These are phyloP conservation scores for Fusarium nygamai DNA, from an alignment of 2,329 filamentous ascomycete genomes.

Conservation along the genomic window DNA sequence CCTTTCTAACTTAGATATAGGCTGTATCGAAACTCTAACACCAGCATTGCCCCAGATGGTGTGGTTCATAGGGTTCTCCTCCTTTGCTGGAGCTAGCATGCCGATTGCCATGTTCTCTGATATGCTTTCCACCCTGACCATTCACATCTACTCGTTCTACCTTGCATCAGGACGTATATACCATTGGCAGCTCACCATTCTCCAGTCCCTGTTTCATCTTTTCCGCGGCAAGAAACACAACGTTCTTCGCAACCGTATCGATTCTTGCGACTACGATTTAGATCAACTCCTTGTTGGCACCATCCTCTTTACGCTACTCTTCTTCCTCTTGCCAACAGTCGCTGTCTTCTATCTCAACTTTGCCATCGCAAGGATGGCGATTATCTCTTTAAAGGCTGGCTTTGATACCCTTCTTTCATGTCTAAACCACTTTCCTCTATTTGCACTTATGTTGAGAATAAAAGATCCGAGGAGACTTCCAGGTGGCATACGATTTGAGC, in stretches of 20 bases:
- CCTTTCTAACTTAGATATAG: conserved; percentile 53
- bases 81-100: conserved; percentile 96
- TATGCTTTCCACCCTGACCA: conserved; percentile 86
- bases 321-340: conserved; percentile 94
- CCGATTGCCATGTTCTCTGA: conserved; percentile 96
- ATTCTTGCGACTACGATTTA: conserved; percentile 98
- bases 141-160: conserved; percentile 99
- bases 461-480: conserved; percentile 93
- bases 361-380: conserved; percentile 91
- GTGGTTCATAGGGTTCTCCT: conserved; percentile 92
- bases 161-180: conserved; percentile 96
- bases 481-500: conserved; percentile 87
- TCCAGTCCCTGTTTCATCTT: conserved; percentile 97
- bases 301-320: conserved; percentile 93
- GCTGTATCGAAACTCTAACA: conserved; percentile 78
- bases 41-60: conserved; percentile 87
- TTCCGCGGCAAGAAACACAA: conserved; percentile 99
- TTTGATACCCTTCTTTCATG: conserved; percentile 93
- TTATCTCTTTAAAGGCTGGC: conserved; percentile 90
- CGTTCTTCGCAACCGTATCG: conserved; percentile 94
- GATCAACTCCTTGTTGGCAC: conserved; percentile 96
- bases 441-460: conserved; percentile 93
- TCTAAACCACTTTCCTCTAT: conserved; percentile 96
- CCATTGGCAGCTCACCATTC: conserved; percentile 97
- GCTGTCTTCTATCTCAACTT: conserved; percentile 98